phyloP scores from a whole-genome alignment of 768 basidiomycete genomes.

The Lepiota venenata region DNA sequence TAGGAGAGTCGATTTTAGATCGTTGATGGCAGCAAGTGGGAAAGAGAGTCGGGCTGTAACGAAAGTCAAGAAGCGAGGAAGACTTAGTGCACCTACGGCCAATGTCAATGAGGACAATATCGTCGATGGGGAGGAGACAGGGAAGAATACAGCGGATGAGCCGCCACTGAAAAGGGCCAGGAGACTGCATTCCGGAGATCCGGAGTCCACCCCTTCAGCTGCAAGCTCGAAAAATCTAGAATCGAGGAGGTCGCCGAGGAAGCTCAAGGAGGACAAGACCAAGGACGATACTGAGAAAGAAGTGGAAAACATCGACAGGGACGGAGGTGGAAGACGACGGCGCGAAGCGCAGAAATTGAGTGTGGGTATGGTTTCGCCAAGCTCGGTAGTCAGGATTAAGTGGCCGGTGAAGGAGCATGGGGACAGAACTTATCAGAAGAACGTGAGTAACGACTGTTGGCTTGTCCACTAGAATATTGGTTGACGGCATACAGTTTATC shows the following conservation, averaged over 20 bases:
- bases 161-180: conserved; percentile 25
- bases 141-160: conserved; percentile 12
- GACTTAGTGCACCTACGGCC: conserved; percentile 7
- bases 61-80: conserved; percentile 22
- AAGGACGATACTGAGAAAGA: too few species aligned
- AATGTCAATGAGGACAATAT: background rate
- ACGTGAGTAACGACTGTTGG: conserved; percentile 17
- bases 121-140: background rate
- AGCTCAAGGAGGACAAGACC: too few species aligned
- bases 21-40: too few species aligned
- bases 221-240: background rate
- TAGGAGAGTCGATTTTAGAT: too few species aligned
- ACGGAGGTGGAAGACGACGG: too few species aligned
- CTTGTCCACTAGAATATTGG: background rate
- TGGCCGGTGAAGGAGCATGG: conserved; percentile 22
- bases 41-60: conserved; percentile 20
- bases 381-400: background rate
- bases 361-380: background rate
- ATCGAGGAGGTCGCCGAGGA: too few species aligned
- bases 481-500: conserved; percentile 20
- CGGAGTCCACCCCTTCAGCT: conserved; percentile 9
- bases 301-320: too few species aligned
- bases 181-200: background rate
- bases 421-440: conserved; percentile 19
- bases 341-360: too few species aligned